Evolutionary conservation across 139 green algal species (phyloP).

Genomic region (Ettlia oleoabundans): DNA sequence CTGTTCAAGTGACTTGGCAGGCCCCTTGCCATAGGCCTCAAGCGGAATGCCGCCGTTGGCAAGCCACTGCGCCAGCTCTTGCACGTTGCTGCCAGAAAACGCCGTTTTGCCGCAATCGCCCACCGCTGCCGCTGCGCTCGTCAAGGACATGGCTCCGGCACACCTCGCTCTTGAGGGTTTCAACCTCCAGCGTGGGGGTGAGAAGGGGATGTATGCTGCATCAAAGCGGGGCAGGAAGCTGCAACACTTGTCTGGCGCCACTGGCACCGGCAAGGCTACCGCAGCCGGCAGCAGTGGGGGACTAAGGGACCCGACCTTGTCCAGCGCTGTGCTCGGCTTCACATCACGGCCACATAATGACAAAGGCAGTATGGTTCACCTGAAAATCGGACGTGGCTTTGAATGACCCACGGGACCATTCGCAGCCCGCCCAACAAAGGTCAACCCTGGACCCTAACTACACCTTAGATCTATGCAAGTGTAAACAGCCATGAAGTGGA

Average conservation of each 20-base stretch:
- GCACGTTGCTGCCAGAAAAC: background rate
- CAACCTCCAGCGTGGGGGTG: background rate
- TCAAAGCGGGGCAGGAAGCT: background rate
- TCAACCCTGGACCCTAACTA: background rate
- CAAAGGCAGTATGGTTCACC: too few species aligned
- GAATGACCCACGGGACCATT: background rate
- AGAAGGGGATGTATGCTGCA: background rate
- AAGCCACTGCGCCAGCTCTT: conserved; percentile 5
- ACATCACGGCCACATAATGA: too few species aligned
- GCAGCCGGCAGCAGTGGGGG: too few species aligned
- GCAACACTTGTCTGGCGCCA: background rate
- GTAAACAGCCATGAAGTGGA: too few species aligned
- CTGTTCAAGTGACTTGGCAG: conserved; percentile 12
- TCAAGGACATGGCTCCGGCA: background rate
- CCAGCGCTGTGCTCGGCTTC: too few species aligned
- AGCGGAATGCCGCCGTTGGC: background rate
- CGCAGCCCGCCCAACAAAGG: background rate
- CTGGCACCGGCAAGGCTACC: too few species aligned
- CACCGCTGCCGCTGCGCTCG: background rate
- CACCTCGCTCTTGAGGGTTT: background rate
- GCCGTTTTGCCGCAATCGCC: background rate
- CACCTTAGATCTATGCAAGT: background rate
- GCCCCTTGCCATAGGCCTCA: background rate
- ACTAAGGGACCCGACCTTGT: too few species aligned
- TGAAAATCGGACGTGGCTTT: background rate